Conservation (phyloP, 1,284 basidiomycete genomes). For the Trichosporon faecale region DNA sequence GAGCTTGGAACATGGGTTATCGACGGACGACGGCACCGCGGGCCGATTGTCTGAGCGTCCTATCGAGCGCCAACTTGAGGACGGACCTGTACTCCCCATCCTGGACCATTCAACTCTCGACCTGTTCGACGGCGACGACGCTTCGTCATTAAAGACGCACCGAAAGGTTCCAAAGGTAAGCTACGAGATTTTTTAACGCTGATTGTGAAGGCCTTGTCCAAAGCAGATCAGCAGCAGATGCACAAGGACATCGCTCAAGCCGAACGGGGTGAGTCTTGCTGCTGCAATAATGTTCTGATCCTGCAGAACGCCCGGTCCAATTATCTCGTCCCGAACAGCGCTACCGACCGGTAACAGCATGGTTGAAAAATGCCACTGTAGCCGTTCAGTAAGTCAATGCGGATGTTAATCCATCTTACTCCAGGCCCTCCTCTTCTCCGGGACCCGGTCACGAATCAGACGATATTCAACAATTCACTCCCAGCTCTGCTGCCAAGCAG, state of each 20-base stretch:
- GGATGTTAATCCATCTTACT: neutral
- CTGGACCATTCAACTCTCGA: neutral
- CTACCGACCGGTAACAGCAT: constrained; percentile 30
- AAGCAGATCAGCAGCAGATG: constrained; percentile 32
- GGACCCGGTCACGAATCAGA: constrained; percentile 18
- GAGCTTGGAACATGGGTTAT: neutral
- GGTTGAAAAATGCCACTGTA: constrained; percentile 24
- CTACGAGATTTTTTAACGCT: neutral
- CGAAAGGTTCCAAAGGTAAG: neutral
- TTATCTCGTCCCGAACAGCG: constrained; percentile 24
- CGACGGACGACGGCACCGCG: neutral
- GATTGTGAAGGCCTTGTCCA: constrained; percentile 30
- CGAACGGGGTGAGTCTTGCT: constrained; percentile 28
- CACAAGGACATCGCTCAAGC: constrained; percentile 35
- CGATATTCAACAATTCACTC: constrained; percentile 37
- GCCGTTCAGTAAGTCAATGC: constrained; percentile 10
- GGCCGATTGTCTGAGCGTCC: neutral
- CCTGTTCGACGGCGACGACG: constrained; percentile 26
- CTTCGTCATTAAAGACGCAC: neutral
- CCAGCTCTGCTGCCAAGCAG: constrained; percentile 25
- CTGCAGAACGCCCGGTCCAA: constrained; percentile 28
- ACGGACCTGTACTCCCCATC: neutral
- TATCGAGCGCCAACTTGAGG: no score
- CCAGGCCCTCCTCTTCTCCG: neutral
- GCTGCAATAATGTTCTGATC: neutral